Conservation (phyloP, 352 stramenopile genomes). For the Phytophthora quininea region DNA sequence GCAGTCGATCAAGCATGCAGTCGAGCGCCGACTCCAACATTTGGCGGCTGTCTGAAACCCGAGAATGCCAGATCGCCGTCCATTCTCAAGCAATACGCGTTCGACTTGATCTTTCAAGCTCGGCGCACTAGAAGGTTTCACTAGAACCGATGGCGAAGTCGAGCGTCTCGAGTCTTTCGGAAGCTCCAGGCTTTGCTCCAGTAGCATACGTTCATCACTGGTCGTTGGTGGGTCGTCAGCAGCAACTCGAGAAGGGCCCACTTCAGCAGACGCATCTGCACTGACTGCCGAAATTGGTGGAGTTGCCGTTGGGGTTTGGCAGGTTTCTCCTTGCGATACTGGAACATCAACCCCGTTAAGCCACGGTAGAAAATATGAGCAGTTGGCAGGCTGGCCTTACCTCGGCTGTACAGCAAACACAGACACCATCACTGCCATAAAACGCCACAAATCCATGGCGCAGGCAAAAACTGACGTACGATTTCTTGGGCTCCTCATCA, state of each 20-base stretch:
- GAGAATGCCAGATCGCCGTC: too few species aligned
- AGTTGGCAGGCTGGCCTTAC: slow-evolving; percentile 20
- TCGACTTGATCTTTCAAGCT: background rate
- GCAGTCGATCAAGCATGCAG: slow-evolving; percentile 19
- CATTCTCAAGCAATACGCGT: background rate
- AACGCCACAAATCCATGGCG: slow-evolving; percentile 50
- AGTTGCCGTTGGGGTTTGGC: too few species aligned
- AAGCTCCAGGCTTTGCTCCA: background rate
- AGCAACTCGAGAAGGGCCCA: background rate
- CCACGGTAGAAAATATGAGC: too few species aligned
- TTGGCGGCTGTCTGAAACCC: background rate
- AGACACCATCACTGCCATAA: slow-evolving; percentile 56
- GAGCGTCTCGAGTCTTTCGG: background rate
- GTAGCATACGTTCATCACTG: background rate
- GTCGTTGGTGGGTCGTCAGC: slow-evolving; percentile 1
- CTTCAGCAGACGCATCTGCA: background rate
- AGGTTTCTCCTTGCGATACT: too few species aligned
- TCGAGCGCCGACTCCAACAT: slow-evolving; percentile 19
- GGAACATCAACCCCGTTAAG: too few species aligned
- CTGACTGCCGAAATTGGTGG: too few species aligned
- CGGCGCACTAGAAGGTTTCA: background rate
- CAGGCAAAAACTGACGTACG: slow-evolving; percentile 52
- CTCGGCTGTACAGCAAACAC: slow-evolving; percentile 53
- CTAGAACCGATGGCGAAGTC: background rate
- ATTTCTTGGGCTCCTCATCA: slow-evolving; percentile 46